A percentile compares a stretch with the other conserved stretches of the same genome.
phyloP scores from a whole-genome alignment of 1,284 basidiomycete genomes.

The Puccinia triticina region DNA sequence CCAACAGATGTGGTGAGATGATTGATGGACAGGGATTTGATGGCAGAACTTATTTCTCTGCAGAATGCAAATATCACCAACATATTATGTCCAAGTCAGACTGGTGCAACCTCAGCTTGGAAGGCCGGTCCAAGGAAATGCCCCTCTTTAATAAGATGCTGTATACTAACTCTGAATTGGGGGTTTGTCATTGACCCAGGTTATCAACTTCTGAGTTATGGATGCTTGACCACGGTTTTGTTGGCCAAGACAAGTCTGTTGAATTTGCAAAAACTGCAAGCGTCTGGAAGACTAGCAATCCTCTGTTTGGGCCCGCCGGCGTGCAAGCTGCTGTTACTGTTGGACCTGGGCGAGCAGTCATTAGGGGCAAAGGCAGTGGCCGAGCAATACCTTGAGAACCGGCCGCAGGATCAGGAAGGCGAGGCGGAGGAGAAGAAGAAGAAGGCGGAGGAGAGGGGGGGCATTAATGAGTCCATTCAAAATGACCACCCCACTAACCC shows the following conservation, averaged over 20 bases:
- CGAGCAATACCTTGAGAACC: constrained; percentile 11
- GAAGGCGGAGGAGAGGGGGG: no score
- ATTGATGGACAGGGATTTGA: background rate
- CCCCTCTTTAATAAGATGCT: no score
- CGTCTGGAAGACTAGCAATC: constrained; percentile 7
- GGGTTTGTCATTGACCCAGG: background rate
- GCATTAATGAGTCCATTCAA: background rate
- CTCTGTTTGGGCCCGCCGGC: no score
- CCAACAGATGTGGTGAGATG: no score
- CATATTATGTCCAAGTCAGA: no score
- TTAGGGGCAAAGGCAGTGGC: no score
- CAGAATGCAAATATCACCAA: constrained; percentile 23
- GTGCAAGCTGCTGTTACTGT: constrained; percentile 2
- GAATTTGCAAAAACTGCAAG: constrained; percentile 12
- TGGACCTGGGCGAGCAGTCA: constrained; percentile 9
- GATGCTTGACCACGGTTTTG: background rate
- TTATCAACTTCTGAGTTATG: constrained; percentile 30
- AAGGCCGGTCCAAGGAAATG: background rate
- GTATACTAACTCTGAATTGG: no score
- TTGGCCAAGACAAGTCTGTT: constrained; percentile 14
- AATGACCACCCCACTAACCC: background rate
- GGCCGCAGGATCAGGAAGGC: background rate
- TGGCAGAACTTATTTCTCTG: constrained; percentile 15
- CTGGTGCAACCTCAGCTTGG: constrained; percentile 22
- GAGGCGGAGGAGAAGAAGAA: background rate